These are phyloP conservation scores for Metschnikowia borealis DNA, from an alignment of 805 yeast species.

Conservation along the genomic window DNA sequence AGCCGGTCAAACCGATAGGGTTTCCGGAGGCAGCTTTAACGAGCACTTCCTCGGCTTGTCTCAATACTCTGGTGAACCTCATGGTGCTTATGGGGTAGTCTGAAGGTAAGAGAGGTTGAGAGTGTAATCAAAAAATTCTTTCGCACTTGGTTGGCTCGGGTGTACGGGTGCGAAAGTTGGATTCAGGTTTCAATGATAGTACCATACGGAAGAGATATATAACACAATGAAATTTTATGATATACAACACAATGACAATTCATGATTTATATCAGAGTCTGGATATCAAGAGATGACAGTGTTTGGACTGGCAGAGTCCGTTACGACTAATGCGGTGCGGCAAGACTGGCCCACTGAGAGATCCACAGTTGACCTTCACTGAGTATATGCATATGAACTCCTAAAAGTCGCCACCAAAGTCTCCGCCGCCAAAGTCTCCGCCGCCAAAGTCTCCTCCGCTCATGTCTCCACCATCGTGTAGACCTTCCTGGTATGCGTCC, in stretches of 20 bases:
- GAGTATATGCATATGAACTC: background rate
- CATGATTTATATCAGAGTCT: background rate
- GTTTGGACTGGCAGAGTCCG: background rate
- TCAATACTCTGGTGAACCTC: slow-evolving; percentile 42
- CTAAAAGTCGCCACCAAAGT: slow-evolving; percentile 11
- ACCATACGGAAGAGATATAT: background rate
- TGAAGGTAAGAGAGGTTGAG: background rate
- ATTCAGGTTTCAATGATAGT: background rate
- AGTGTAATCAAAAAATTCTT: slow-evolving; percentile 9
- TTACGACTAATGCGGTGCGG: background rate
- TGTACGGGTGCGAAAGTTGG: slow-evolving; percentile 14
- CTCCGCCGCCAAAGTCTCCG: slow-evolving; percentile 26
- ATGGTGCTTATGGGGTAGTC: slow-evolving; percentile 16
- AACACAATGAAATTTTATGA: background rate
- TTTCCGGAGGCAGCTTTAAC: slow-evolving; percentile 58
- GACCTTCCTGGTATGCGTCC: slow-evolving; percentile 25
- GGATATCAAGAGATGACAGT: too few relatives aligned
- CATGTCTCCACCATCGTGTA: slow-evolving; percentile 32
- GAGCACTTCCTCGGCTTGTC: slow-evolving; percentile 48
- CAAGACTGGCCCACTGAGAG: background rate
- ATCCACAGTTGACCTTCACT: background rate
- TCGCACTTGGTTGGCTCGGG: slow-evolving; percentile 16
- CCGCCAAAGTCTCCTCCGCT: slow-evolving; percentile 23
- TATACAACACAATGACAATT: background rate
- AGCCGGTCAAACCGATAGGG: slow-evolving; percentile 80